Base-by-base conservation (phyloP, 2,329 filamentous ascomycete genomes). In the Phialophora macrospora region DNA sequence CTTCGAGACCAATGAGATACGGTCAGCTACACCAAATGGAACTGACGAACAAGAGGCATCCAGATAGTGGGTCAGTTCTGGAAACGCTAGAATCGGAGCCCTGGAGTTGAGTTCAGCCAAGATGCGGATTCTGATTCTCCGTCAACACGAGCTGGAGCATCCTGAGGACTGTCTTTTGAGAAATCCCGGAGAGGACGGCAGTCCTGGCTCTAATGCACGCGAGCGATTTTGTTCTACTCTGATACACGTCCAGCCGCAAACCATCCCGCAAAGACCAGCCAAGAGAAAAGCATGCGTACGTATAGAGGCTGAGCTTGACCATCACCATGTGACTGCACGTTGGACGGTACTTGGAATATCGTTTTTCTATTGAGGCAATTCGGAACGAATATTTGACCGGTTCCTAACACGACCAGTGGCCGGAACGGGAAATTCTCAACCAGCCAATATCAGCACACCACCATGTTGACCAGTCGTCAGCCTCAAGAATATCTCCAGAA, bases 1-100 rank as follows among this genome's bases (percentile, higher is more conserved):
- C 64, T 74, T 78, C 28, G 66, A 71, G 41, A 66, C 61, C 28
- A 54, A 69, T 32, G 32, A 28, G 20, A 41, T 28, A 12, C 62
- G 22, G 34, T 26, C 38, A 14, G n/a, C 52, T 22, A 20, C 55
- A 12, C 26, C 49, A 22, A 38, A 51, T 38, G 58, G n/a, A 41
- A 26, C 55, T 49, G 62, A 44, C 7, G 46, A 17, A 48, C 49
- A 34, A 30, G 52, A 65, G 22, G 20, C 55, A n/a, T 44, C 62
- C 5, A 9, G 17, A 3, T 49, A 60, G 49, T 41, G 32, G 44
- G 44, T 24, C 32, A 11, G 57, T 38, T n/a, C 24, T 24, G 34
- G 41, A 41, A 41, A 55, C 3, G 32, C 20, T 60, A 38, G 30
- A 56, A 17, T 60, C 6, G 28, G 46, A n/a, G 46, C 28, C 28